Conservation (phyloP, 2,329 filamentous ascomycete genomes). For the Cladosporium sp. region DNA sequence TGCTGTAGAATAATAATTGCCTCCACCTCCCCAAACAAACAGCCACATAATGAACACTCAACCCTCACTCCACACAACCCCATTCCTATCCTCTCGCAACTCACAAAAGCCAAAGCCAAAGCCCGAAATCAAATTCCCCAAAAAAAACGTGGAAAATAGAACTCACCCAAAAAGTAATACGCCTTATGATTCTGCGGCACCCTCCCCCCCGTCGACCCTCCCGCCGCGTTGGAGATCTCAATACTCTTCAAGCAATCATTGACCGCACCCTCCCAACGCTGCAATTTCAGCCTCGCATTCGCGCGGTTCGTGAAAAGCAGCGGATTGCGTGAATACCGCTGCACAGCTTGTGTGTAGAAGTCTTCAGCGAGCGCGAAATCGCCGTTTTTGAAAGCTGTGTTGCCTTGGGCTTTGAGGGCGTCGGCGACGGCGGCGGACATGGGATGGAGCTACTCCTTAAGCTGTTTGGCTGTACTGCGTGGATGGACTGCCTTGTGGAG, state of each 20-base stretch:
- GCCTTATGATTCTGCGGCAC: constrained; percentile 61
- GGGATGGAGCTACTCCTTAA: too few species aligned
- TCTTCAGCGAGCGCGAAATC: constrained; percentile 67
- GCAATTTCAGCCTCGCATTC: constrained; percentile 74
- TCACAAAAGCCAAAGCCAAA: neutral
- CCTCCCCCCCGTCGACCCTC: constrained; percentile 40
- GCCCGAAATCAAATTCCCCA: neutral
- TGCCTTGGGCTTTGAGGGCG: constrained; percentile 56
- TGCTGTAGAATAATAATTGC: neutral
- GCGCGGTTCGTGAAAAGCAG: constrained; percentile 87
- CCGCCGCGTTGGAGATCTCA: constrained; percentile 52
- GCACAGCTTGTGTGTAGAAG: constrained; percentile 76
- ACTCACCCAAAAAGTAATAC: constrained; percentile 65
- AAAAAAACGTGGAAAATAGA: neutral
- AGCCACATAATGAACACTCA: neutral
- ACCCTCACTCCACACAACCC: constrained; percentile 32
- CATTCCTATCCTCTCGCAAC: too few species aligned
- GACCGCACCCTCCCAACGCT: constrained; percentile 71
- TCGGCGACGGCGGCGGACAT: constrained; percentile 46
- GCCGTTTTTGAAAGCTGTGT: constrained; percentile 63
- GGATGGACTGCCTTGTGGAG: neutral
- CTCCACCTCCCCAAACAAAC: neutral
- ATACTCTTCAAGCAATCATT: constrained; percentile 76
- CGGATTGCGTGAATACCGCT: constrained; percentile 73
- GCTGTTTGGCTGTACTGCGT: too few species aligned